phyloP scores from a whole-genome alignment of 1,284 basidiomycete genomes.

The Austroboletus rostrupii region DNA sequence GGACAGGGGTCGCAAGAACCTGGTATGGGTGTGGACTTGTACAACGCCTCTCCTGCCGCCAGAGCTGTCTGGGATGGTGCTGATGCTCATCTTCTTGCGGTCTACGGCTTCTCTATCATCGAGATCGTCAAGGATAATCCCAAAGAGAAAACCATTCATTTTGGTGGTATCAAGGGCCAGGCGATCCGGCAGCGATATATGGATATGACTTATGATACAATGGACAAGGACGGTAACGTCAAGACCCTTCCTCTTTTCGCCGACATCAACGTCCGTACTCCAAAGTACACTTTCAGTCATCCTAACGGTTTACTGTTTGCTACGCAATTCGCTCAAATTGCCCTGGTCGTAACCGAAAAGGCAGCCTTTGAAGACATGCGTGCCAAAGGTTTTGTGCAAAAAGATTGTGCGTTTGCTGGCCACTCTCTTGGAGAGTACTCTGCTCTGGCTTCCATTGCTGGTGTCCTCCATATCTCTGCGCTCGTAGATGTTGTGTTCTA shows the following conservation, averaged over 20 bases:
- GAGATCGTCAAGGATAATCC: slow-evolving; percentile 98
- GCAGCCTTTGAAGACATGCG: slow-evolving; percentile 99
- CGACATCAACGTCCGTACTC: slow-evolving; percentile 88
- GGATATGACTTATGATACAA: slow-evolving; percentile 97
- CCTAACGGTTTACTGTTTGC: slow-evolving; percentile 94
- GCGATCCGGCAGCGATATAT: slow-evolving; percentile 97
- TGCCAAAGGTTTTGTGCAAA: slow-evolving; percentile 90
- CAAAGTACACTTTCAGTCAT: slow-evolving; percentile 96
- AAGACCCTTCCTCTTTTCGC: slow-evolving; percentile 93
- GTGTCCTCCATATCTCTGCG: slow-evolving; percentile 92
- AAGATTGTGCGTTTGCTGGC: slow-evolving; percentile 90
- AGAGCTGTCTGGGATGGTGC: slow-evolving; percentile 97
- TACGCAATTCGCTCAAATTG: slow-evolving; percentile 98
- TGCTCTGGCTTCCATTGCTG: slow-evolving; percentile 93
- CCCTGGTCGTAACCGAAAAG: slow-evolving; percentile 95
- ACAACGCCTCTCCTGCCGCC: slow-evolving; percentile 88
- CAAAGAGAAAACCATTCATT: slow-evolving; percentile 96
- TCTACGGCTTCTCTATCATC: slow-evolving; percentile 97
- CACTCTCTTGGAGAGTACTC: slow-evolving; percentile 99
- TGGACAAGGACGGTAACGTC: slow-evolving; percentile 92
- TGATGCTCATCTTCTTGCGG: slow-evolving; percentile 87
- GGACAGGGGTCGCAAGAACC: slow-evolving; percentile 98
- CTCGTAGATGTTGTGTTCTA: slow-evolving; percentile 99
- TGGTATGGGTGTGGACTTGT: slow-evolving; percentile 99
- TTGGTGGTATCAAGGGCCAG: slow-evolving; percentile 98